phyloP scores from a whole-genome alignment of 805 yeast genomes.

The Huiozyma naganishii region DNA sequence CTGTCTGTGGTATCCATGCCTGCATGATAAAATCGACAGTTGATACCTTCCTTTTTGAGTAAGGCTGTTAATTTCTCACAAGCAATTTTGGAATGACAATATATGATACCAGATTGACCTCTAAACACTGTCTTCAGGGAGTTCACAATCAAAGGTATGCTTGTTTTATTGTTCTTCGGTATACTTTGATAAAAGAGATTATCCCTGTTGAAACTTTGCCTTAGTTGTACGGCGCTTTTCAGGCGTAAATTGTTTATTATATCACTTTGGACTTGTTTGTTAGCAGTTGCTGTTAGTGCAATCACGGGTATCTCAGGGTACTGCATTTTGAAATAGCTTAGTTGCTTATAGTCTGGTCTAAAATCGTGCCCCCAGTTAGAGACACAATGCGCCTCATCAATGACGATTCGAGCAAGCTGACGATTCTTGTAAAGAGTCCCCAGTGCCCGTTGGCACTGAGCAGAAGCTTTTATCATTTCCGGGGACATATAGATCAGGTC shows the following conservation, averaged over 20 bases:
- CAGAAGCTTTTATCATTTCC: constrained; percentile 79
- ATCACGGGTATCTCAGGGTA: constrained; percentile 80
- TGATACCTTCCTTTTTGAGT: constrained; percentile 50
- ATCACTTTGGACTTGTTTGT: constrained; percentile 78
- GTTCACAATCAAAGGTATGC: constrained; percentile 47
- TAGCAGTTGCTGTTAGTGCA: constrained; percentile 97
- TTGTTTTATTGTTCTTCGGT: constrained; percentile 43
- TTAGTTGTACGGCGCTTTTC: constrained; percentile 50
- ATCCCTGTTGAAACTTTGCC: constrained; percentile 86
- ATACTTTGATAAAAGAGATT: constrained; percentile 72
- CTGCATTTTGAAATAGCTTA: constrained; percentile 57
- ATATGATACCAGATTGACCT: constrained; percentile 73
- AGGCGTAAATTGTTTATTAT: constrained; percentile 68
- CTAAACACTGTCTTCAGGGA: constrained; percentile 41
- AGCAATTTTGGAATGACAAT: constrained; percentile 81
- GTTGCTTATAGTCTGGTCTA: constrained; percentile 85
- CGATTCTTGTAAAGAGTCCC: constrained; percentile 41
- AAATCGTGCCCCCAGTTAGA: constrained; percentile 99
- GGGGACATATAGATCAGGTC: constrained; percentile 85
- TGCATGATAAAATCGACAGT: constrained; percentile 77
- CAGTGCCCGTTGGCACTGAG: constrained; percentile 55
- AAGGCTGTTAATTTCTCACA: constrained; percentile 72
- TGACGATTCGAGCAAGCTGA: constrained; percentile 72
- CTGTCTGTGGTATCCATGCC: constrained; percentile 83
- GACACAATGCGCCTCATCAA: constrained; percentile 97